These are phyloP conservation scores for Syncephalastrum racemosum DNA, from an alignment of 371 early-diverging fungal genomes.

Conservation along the genomic window DNA sequence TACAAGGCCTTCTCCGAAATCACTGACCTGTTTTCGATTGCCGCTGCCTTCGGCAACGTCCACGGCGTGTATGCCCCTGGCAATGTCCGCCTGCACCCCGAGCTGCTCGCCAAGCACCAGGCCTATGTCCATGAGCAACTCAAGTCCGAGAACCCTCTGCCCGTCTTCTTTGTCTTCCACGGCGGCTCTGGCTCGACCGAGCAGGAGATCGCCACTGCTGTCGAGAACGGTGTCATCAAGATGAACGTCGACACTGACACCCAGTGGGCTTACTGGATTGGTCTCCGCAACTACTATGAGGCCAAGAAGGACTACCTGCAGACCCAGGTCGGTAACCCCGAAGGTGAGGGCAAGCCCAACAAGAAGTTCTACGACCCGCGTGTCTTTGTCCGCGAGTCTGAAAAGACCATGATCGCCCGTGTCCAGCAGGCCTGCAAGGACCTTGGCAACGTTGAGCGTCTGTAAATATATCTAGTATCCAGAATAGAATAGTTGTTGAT, in stretches of 20 bases:
- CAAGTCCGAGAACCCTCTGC: constrained; percentile 58
- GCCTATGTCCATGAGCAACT: constrained; percentile 72
- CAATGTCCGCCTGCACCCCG: constrained; percentile 87
- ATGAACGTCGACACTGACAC: constrained; percentile 90
- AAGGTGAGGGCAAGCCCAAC: constrained; percentile 89
- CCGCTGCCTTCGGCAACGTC: constrained; percentile 88
- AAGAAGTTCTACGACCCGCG: constrained; percentile 95
- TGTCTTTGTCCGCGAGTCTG: constrained; percentile 84
- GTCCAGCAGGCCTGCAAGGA: constrained; percentile 78
- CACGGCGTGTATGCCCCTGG: constrained; percentile 94
- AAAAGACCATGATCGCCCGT: constrained; percentile 81
- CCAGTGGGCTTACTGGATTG: constrained; percentile 82
- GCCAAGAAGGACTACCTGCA: constrained; percentile 76
- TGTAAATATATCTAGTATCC: constrained; percentile 47
- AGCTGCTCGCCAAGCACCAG: constrained; percentile 87
- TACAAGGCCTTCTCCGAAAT: constrained; percentile 77
- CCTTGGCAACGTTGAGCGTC: constrained; percentile 69
- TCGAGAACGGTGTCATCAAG: constrained; percentile 84
- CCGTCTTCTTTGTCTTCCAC: constrained; percentile 93
- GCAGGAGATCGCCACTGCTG: constrained; percentile 81
- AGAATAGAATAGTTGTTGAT: not conserved
- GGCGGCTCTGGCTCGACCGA: constrained; percentile 89
- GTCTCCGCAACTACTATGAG: constrained; percentile 73
- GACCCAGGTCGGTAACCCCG: constrained; percentile 91
- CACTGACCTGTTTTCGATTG: constrained; percentile 84